Conservation (phyloP, 768 basidiomycete genomes). For the Boletus bicolor region DNA sequence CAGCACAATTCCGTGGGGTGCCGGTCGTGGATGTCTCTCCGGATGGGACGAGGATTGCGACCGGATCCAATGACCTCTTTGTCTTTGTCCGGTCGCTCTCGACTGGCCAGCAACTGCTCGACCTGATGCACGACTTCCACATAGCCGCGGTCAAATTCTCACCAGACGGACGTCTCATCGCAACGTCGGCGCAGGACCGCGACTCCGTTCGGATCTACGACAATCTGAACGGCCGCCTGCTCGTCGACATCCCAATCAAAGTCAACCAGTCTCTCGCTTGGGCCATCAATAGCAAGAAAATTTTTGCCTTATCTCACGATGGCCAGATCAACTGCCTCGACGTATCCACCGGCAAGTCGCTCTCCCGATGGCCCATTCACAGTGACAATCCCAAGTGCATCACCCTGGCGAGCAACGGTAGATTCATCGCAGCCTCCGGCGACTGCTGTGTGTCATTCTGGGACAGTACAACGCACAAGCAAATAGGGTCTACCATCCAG, state of each 20-base stretch:
- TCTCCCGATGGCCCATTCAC: background rate
- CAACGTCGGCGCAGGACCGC: background rate
- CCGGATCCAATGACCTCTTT: background rate
- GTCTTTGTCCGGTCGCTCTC: background rate
- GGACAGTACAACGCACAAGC: background rate
- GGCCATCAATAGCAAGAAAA: background rate
- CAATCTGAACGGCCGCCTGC: background rate
- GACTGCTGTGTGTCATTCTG: background rate
- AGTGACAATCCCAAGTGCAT: background rate
- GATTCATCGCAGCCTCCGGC: background rate
- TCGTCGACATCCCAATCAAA: background rate
- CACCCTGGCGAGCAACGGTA: background rate
- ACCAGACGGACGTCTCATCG: background rate
- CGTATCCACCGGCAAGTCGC: background rate
- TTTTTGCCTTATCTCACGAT: background rate
- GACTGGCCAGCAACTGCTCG: background rate
- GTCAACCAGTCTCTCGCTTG: background rate
- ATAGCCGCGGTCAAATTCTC: slow-evolving; percentile 1
- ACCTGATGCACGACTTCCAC: background rate
- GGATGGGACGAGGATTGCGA: background rate
- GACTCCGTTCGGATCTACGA: background rate
- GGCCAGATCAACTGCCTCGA: background rate
- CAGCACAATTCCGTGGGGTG: background rate
- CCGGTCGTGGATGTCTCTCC: background rate
- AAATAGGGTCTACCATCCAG: background rate